A percentile compares a stretch with the other conserved stretches of the same genome.
These are phyloP conservation scores for Berberis vulgaris DNA, from an alignment of 164 flowering plant species.

Conservation along the genomic window DNA sequence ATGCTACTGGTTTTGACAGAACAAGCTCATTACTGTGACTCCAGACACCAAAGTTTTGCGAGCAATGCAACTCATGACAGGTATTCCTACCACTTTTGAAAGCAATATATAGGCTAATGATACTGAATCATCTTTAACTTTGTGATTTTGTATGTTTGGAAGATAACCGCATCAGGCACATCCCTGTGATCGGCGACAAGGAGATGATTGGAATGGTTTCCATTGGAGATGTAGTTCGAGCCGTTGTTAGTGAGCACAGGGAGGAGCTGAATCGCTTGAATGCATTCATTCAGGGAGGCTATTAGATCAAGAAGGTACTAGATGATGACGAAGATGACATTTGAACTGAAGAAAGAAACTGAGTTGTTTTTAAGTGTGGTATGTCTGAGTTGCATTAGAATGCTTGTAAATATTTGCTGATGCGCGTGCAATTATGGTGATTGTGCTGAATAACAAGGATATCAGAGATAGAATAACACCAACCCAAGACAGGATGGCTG, in stretches of 20 bases:
- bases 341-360: background rate
- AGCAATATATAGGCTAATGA: background rate
- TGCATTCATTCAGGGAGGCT: conserved; percentile 91
- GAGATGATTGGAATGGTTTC: conserved; percentile 96
- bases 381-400: background rate
- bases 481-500: too few relatives aligned
- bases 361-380: background rate
- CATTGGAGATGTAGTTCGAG: conserved; percentile 97
- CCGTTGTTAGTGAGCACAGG: conserved; percentile 92
- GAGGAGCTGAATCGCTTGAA: conserved; percentile 90
- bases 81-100: conserved; percentile 21
- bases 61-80: conserved; percentile 99
- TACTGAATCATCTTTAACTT: background rate
- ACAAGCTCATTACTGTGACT: conserved; percentile 94
- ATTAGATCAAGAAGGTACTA: conserved; percentile 26
- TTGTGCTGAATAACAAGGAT: too few relatives aligned
- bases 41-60: conserved; percentile 85
- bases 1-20: conserved; percentile 39
- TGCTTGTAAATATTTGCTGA: background rate
- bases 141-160: conserved; percentile 10
- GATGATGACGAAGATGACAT: conserved; percentile 28
- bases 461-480: too few relatives aligned
- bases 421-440: background rate
- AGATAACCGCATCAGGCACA: conserved; percentile 98
- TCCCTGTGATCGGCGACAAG: conserved; percentile 64